These are phyloP conservation scores for Ganoderma lucidum DNA, from an alignment of 1,284 basidiomycete species.

Conservation along the genomic window DNA sequence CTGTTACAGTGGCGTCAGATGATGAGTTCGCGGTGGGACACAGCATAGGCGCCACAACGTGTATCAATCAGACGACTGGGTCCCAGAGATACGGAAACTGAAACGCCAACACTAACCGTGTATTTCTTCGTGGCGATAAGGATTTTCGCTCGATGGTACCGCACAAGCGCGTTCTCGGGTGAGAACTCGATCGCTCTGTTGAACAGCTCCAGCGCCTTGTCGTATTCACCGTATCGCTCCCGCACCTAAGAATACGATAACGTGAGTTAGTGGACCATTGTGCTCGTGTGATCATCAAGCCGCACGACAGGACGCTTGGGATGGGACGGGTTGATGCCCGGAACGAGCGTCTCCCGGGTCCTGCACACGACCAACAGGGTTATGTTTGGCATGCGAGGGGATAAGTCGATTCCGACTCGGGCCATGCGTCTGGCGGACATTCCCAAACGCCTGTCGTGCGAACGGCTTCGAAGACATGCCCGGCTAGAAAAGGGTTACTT, in stretches of 20 bases:
- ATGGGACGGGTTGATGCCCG: background rate
- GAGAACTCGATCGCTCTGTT: slow-evolving; percentile 79
- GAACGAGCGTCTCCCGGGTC: background rate
- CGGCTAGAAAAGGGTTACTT: slow-evolving; percentile 43
- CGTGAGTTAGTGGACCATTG: slow-evolving; percentile 15
- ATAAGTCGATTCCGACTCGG: background rate
- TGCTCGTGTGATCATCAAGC: slow-evolving; percentile 23
- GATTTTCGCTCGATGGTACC: slow-evolving; percentile 91
- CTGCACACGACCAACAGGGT: background rate
- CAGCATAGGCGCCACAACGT: slow-evolving; percentile 43
- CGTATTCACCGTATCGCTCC: slow-evolving; percentile 79
- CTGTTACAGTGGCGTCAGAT: slow-evolving; percentile 50
- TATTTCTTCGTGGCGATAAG: slow-evolving; percentile 85
- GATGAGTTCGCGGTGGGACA: slow-evolving; percentile 22
- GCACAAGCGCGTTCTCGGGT: slow-evolving; percentile 87
- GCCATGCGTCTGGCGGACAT: background rate
- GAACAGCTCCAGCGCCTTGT: slow-evolving; percentile 79
- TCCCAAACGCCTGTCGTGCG: slow-evolving; percentile 11
- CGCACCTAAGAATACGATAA: slow-evolving; percentile 63
- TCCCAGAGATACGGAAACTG: slow-evolving; percentile 28
- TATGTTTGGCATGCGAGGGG: background rate
- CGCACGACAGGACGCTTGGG: background rate
- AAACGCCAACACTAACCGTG: slow-evolving; percentile 63
- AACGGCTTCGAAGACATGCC: slow-evolving; percentile 13
- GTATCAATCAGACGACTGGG: slow-evolving; percentile 38